Evolutionary conservation across 768 basidiomycete genomes (phyloP), one percentile per base, ranked within the genome.

Genomic region (Fistulinella prunicolor): DNA sequence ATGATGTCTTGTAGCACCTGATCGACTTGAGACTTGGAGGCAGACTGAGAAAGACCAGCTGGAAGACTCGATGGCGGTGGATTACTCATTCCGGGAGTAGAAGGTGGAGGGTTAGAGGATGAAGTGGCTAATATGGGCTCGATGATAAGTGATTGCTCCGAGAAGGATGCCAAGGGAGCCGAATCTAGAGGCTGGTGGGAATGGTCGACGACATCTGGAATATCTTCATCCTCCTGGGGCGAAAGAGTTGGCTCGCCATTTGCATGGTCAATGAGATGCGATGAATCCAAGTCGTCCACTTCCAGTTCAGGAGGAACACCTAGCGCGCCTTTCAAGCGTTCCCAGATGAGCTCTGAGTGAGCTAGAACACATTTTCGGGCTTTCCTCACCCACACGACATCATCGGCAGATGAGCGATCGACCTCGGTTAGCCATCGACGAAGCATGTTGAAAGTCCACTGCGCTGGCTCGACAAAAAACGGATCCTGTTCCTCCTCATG

Each of bases 331-430:
- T 93, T 94, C 59, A 94, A 72, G 47, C 91, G 80, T 65, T 94
- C 91, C 93, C 93, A 96, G 46, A 94, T 84, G 34, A 92, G 80
- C 59, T 94, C 92, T 13, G 83, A 86, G 54, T 84, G 85, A 21
- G 79, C 69, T 19, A 87, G 73, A 57, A 95, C 79, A 57, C 90
- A 92, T 46, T 75, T 77, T n/a, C 90, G 82, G 0, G 83, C 79
- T 9, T 79, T 78, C 58, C 76, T 73, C 38, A 85, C 80, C 89
- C 90, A 96, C 24, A 81, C 60, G 17, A 76, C 73, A 58, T 96
- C 93, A 3, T 82, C 73, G 0, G 76, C 82, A 26, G 81, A 68
- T 32, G 79, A 72, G 10, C 90, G 78, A 52, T 85, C 77, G 22
- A 82, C 69, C 37, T 70, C 72, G 14, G 80, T 86, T 29, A 96